Evolutionary conservation across 495 filamentous ascomycete genomes (phyloP).

Genomic region (Immersiella caudata): DNA sequence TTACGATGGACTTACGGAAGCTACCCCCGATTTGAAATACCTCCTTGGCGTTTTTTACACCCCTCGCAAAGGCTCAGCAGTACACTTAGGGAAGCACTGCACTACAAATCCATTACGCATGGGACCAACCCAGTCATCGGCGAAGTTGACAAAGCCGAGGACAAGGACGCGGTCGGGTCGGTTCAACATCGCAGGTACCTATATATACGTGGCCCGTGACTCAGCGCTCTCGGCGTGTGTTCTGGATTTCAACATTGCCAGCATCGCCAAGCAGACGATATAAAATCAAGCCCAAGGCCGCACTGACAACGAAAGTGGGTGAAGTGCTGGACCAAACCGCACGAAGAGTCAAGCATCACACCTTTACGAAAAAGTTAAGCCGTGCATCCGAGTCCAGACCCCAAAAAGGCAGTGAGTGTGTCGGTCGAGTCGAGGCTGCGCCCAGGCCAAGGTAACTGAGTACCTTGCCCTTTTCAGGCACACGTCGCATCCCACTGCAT

Average conservation of each 20-base stretch:
- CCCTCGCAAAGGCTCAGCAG: background rate
- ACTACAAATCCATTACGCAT: background rate
- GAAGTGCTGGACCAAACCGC: background rate
- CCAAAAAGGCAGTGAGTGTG: background rate
- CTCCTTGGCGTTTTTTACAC: background rate
- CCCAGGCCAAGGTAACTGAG: background rate
- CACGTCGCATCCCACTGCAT: conserved; percentile 8
- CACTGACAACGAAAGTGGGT: background rate
- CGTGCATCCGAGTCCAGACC: conserved; percentile 8
- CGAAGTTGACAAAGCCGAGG: background rate
- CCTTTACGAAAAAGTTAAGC: background rate
- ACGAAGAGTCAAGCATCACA: background rate
- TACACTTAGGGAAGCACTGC: background rate
- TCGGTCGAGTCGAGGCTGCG: background rate
- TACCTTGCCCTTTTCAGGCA: conserved; percentile 1
- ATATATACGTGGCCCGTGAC: conserved; percentile 11
- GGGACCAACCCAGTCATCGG: background rate
- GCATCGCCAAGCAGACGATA: background rate
- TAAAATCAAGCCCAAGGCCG: background rate
- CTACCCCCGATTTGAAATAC: background rate
- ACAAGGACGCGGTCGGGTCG: background rate
- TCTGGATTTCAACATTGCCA: conserved; percentile 3
- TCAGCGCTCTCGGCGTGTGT: background rate
- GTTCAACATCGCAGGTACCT: background rate
- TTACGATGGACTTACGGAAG: background rate